Conservation (phyloP, 2,329 filamentous ascomycete genomes). For the Botrytis fabae region DNA sequence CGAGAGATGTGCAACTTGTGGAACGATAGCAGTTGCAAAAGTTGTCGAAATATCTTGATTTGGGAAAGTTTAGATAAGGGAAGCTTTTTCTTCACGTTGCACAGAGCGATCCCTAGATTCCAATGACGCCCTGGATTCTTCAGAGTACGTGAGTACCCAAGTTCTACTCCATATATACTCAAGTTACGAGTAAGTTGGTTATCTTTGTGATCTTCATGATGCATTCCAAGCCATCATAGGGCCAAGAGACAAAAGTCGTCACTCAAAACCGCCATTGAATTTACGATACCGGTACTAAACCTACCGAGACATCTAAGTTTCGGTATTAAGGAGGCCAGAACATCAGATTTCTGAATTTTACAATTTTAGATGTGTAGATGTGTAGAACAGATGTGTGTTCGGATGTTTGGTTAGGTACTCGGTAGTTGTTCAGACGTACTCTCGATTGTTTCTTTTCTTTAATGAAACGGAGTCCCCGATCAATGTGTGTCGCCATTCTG, state of each 20-base stretch:
- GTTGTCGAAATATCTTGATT: not conserved
- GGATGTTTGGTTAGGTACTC: not conserved
- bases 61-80: not conserved
- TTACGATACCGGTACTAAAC: slow-evolving; percentile 1
- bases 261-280: not conserved
- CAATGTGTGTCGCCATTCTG: not conserved
- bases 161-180: not conserved
- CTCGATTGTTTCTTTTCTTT: not conserved
- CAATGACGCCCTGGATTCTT: not conserved
- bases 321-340: not conserved
- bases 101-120: not conserved
- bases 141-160: not conserved
- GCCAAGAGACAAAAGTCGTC: slow-evolving; percentile 1
- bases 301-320: not conserved
- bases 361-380: not conserved
- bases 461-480: slow-evolving; percentile 5
- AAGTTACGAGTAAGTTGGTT: not conserved
- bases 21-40: not conserved
- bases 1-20: not conserved
- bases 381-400: not conserved
- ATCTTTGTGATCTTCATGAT: not conserved
- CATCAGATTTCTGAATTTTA: not conserved
- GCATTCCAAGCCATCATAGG: not conserved
- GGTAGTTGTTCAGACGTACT: not conserved
- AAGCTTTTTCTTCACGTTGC: not conserved